Evolutionary conservation across 2,329 filamentous ascomycete genomes (phyloP).

Genomic region (Xylogone sp.): DNA sequence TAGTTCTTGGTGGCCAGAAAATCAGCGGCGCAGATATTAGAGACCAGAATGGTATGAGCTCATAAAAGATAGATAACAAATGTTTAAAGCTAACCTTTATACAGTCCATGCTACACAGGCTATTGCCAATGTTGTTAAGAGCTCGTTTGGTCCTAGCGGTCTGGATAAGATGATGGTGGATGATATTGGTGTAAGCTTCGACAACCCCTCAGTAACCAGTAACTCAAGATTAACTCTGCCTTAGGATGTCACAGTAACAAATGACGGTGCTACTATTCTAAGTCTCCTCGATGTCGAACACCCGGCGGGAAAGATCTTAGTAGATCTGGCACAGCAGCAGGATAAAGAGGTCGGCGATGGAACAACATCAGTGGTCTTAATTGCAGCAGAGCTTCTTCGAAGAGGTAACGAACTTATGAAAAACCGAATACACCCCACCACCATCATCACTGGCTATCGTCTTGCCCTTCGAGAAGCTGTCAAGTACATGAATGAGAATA

Average conservation of each 20-base stretch:
- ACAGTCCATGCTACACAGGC: slow-evolving; percentile 90
- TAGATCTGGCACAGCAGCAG: slow-evolving; percentile 96
- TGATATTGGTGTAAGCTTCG: slow-evolving; percentile 78
- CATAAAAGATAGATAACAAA: background rate
- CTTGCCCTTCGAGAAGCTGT: slow-evolving; percentile 93
- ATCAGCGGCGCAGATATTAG: slow-evolving; percentile 95
- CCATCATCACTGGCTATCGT: slow-evolving; percentile 97
- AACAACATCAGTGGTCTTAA: slow-evolving; percentile 95
- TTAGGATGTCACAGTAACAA: slow-evolving; percentile 96
- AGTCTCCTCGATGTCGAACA: slow-evolving; percentile 95
- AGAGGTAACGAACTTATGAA: slow-evolving; percentile 98
- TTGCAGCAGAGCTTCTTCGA: slow-evolving; percentile 90
- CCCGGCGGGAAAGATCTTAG: slow-evolving; percentile 95
- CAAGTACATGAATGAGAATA: slow-evolving; percentile 98
- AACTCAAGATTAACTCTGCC: slow-evolving; percentile 13
- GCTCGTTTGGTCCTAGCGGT: slow-evolving; percentile 93
- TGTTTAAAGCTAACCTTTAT: slow-evolving; percentile 16
- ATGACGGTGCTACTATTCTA: slow-evolving; percentile 96
- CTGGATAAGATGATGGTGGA: slow-evolving; percentile 99
- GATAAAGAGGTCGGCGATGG: slow-evolving; percentile 99
- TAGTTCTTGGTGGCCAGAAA: slow-evolving; percentile 92
- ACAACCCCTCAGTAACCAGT: slow-evolving; percentile 3
- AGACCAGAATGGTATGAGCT: slow-evolving; percentile 84
- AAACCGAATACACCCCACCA: slow-evolving; percentile 99
- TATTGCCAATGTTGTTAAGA: slow-evolving; percentile 98